A percentile compares a stretch with the other conserved stretches of the same genome.
Evolutionary conservation across 2,329 filamentous ascomycete species (phyloP).

Genomic region (Paecilomyces variotii): DNA sequence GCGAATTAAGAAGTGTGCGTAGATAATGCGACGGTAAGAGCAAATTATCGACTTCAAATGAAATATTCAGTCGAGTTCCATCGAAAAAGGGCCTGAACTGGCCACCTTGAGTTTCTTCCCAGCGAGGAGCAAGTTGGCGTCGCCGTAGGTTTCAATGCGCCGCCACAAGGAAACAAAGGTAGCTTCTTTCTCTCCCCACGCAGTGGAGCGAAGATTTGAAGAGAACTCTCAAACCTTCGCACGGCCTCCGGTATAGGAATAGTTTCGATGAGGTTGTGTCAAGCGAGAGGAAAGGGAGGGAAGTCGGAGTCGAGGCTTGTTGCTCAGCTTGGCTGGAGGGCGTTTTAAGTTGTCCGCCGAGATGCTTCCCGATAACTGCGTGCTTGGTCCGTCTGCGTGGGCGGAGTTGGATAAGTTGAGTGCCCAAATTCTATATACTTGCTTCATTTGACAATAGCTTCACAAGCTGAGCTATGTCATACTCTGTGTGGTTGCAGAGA

Average conservation of each 20-base stretch:
- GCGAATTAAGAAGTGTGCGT: neutral
- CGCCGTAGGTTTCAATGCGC: neutral
- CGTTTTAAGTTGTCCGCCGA: neutral
- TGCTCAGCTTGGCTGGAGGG: neutral
- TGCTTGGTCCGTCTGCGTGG: neutral
- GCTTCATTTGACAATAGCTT: too few relatives aligned
- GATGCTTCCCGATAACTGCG: neutral
- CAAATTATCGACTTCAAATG: neutral
- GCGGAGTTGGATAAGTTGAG: neutral
- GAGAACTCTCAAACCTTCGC: neutral
- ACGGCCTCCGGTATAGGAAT: neutral
- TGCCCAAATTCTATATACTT: too few relatives aligned
- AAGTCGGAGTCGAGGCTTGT: neutral
- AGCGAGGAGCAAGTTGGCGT: neutral
- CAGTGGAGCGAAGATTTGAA: neutral
- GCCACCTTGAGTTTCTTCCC: neutral
- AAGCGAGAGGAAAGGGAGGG: neutral
- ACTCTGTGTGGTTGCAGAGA: too few relatives aligned
- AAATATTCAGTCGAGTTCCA: neutral
- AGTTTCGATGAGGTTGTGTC: neutral
- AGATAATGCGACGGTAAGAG: neutral
- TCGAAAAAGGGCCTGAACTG: too few relatives aligned
- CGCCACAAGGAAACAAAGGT: neutral
- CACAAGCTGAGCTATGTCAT: too few relatives aligned
- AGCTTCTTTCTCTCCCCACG: neutral